Percentiles rank a stretch among this genome's conserved stretches.
phyloP scores from a whole-genome alignment of 2,329 filamentous ascomycete species.

The Zymoseptoria brevis region DNA sequence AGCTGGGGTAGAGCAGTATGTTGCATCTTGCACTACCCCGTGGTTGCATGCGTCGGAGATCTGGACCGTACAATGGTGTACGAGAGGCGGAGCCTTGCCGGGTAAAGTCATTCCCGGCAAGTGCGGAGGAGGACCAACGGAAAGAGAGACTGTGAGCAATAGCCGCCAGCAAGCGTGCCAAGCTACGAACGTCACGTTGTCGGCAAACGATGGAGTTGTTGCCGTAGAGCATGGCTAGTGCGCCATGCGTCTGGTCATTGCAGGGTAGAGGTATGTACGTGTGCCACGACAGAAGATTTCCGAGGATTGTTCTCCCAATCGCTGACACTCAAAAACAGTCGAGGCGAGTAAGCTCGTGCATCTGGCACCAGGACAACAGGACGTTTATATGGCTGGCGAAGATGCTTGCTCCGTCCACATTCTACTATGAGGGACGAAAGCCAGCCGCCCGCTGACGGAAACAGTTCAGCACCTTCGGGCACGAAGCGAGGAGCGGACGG shows the following conservation, averaged over 20 bases:
- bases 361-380: neutral
- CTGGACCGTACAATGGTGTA: neutral
- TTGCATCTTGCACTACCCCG: neutral
- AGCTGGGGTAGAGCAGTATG: neutral
- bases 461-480: conserved; percentile 1
- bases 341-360: neutral
- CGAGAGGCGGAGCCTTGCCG: neutral
- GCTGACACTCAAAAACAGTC: neutral
- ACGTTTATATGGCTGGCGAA: neutral
- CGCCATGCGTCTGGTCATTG: neutral
- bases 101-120: neutral
- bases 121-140: neutral
- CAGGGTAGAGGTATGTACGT: neutral
- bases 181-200: neutral
- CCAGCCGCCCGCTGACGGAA: neutral
- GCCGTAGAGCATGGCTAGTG: neutral
- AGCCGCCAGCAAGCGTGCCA: neutral
- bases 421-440: conserved; percentile 1
- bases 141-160: neutral
- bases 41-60: neutral
- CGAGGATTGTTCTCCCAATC: neutral
- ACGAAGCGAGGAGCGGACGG: conserved; percentile 10
- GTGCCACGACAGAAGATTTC: neutral
- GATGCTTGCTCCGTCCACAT: neutral
- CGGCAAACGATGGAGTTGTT: neutral